These are phyloP conservation scores for Eimeria praecox DNA, from an alignment of 169 alveolate genomes.

Conservation along the genomic window DNA sequence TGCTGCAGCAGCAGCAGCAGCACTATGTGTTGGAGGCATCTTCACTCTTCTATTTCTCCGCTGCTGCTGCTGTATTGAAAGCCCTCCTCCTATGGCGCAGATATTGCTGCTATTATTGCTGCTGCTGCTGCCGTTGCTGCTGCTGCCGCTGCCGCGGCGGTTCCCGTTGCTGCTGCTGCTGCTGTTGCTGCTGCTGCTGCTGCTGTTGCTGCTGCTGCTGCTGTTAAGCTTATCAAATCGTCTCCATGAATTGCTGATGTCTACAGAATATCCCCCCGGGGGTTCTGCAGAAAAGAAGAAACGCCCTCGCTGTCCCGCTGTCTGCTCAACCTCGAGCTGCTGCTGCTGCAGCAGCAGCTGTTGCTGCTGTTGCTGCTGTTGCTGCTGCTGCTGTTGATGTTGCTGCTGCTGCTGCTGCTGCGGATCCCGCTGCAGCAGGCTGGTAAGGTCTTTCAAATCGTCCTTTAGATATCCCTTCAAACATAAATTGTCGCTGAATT, in stretches of 20 bases:
- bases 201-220: slow-evolving; percentile 33
- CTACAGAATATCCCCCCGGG: neutral
- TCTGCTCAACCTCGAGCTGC: neutral
- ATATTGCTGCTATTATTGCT: too few species aligned
- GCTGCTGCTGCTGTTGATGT: neutral
- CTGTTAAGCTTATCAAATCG: neutral
- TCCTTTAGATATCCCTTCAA: neutral
- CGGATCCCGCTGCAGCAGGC: neutral
- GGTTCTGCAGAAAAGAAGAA: slow-evolving; percentile 12
- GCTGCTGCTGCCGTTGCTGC: neutral
- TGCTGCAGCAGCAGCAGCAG: slow-evolving; percentile 26
- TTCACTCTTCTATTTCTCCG: neutral
- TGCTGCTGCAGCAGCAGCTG: slow-evolving; percentile 12
- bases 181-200: slow-evolving; percentile 26
- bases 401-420: slow-evolving; percentile 22
- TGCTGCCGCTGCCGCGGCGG: neutral
- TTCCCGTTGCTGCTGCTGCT: neutral
- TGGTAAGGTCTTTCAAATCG: neutral
- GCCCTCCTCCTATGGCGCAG: too few species aligned
- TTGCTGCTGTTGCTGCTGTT: slow-evolving; percentile 23
- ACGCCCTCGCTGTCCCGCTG: neutral
- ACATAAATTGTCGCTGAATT: slow-evolving; percentile 3
- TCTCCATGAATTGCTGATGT: neutral
- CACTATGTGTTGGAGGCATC: neutral
- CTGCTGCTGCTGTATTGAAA: neutral